Percentiles rank a stretch among this genome's conserved stretches.
phyloP scores from a whole-genome alignment of 2,329 filamentous ascomycete genomes.

The Penicillium olsonii region DNA sequence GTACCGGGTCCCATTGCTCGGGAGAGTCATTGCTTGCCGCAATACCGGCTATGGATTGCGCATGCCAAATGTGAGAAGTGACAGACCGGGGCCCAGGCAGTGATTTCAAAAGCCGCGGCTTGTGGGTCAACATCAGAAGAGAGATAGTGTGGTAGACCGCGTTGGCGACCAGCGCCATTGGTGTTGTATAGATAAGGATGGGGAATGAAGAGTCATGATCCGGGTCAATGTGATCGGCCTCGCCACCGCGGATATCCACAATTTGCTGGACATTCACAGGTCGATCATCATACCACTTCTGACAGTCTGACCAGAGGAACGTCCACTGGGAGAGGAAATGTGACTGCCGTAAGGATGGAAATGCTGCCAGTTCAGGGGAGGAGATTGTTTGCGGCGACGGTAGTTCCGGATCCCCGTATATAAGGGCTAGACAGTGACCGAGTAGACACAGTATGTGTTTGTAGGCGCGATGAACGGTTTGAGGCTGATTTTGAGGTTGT shows the following conservation, averaged over 20 bases:
- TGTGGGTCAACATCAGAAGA: constrained; percentile 23
- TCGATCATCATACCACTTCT: constrained; percentile 29
- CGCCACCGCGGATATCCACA: constrained; percentile 25
- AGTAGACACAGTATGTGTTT: constrained; percentile 22
- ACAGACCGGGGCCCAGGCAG: constrained; percentile 24
- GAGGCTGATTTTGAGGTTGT: background rate
- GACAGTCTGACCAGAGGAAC: constrained; percentile 27
- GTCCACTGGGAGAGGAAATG: constrained; percentile 26
- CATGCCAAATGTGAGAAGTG: constrained; percentile 30
- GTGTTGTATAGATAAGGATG: constrained; percentile 28
- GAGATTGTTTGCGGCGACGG: constrained; percentile 6
- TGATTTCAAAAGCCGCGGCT: constrained; percentile 26
- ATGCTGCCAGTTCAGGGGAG: constrained; percentile 14
- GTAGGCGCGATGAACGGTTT: constrained; percentile 15
- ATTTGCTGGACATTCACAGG: constrained; percentile 23
- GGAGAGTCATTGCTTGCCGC: constrained; percentile 26
- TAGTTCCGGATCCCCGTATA: constrained; percentile 15
- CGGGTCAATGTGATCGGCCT: constrained; percentile 27
- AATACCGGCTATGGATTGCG: constrained; percentile 27
- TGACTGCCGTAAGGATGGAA: constrained; percentile 20
- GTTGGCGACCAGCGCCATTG: constrained; percentile 30
- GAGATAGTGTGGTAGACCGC: constrained; percentile 27
- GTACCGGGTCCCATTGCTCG: constrained; percentile 28
- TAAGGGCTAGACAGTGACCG: constrained; percentile 19
- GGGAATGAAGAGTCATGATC: constrained; percentile 25